These are phyloP conservation scores for Quercus lobata DNA, from an alignment of 331 rosid genomes.

Conservation along the genomic window DNA sequence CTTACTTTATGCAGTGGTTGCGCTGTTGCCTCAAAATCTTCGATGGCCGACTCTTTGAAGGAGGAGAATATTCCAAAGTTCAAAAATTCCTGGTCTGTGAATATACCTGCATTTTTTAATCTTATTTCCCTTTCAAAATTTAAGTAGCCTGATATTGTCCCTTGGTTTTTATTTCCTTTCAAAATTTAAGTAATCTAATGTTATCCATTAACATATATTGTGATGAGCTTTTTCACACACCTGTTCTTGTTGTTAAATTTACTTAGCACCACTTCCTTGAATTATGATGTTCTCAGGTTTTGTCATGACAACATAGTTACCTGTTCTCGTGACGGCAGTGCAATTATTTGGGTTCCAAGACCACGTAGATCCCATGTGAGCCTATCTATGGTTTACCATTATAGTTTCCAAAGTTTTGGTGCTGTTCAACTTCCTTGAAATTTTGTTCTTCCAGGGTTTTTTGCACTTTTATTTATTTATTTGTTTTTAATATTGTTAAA, in stretches of 20 bases:
- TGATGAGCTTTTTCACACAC: background rate
- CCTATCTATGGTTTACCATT: conserved; percentile 14
- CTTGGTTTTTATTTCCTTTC: background rate
- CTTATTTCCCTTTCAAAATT: conserved; percentile 1
- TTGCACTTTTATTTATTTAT: too few relatives aligned
- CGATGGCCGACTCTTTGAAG: conserved; percentile 50
- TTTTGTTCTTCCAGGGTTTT: background rate
- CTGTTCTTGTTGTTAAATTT: conserved; percentile 1
- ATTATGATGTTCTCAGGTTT: conserved; percentile 51
- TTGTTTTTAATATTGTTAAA: background rate
- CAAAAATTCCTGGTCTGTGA: conserved; percentile 64
- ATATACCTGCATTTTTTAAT: background rate
- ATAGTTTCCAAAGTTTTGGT: conserved; percentile 22
- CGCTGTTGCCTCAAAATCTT: conserved; percentile 64
- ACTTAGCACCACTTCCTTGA: background rate
- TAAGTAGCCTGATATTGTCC: background rate
- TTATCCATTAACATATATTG: background rate
- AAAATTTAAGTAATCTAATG: background rate
- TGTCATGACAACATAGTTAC: conserved; percentile 90
- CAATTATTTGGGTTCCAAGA: conserved; percentile 92
- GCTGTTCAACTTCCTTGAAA: conserved; percentile 12
- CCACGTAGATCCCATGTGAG: conserved; percentile 91
- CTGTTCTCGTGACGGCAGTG: conserved; percentile 97
- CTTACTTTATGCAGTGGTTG: conserved; percentile 72
- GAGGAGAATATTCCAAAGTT: conserved; percentile 71